Percentiles rank a stretch among this genome's conserved stretches.
Conservation (phyloP, 2,329 filamentous ascomycete species). For the Alternaria triticina region DNA sequence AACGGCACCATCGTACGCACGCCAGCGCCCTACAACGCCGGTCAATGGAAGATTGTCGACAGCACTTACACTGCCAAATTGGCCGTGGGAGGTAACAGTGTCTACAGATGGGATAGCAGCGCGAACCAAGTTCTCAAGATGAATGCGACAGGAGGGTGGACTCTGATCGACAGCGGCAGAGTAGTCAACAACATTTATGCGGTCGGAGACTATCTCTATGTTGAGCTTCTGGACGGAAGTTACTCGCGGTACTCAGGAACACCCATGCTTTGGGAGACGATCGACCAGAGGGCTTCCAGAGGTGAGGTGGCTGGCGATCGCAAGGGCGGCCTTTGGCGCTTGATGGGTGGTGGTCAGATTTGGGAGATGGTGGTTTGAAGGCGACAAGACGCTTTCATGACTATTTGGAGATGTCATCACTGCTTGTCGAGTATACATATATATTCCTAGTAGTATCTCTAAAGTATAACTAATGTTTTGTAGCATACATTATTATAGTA, state of each 20-base stretch:
- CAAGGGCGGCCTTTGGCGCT: not conserved
- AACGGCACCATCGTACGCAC: not conserved
- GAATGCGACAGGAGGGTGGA: not conserved
- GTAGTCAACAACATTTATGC: not conserved
- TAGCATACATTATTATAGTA: not conserved
- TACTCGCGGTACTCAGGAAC: not conserved
- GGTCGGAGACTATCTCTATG: not conserved
- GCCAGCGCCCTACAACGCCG: not conserved
- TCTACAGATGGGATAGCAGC: not conserved
- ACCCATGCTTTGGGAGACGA: not conserved
- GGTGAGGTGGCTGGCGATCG: not conserved
- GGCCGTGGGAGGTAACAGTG: not conserved
- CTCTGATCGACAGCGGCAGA: not conserved
- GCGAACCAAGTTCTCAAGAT: not conserved
- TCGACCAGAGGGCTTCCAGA: not conserved
- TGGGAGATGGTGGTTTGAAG: not conserved
- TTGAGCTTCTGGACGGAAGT: not conserved
- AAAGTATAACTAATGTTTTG: not conserved
- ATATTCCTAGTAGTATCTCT: not conserved
- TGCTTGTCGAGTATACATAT: not conserved
- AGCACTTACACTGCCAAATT: not conserved
- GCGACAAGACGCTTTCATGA: not conserved
- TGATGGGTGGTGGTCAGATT: not conserved
- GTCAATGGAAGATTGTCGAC: not conserved
- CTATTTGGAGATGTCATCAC: not conserved